These are phyloP conservation scores for Paspalum notatum DNA, from an alignment of 176 grass and related monocot species.

Conservation along the genomic window DNA sequence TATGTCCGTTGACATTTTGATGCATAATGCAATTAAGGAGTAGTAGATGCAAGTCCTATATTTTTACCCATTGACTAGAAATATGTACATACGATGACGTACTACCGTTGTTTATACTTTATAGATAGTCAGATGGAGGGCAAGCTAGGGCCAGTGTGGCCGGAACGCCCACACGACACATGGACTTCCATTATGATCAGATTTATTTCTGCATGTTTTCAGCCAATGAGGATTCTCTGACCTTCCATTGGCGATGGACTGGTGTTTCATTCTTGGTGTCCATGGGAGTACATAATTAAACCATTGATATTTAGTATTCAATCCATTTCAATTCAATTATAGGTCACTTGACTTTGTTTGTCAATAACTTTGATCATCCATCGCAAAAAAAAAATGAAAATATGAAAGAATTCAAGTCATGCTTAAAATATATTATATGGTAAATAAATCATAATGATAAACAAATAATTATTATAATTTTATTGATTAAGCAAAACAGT, in stretches of 20 bases:
- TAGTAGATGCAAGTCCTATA: constrained; percentile 19
- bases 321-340: not conserved
- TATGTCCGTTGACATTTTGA: constrained; percentile 35
- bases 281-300: constrained; percentile 18
- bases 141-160: not conserved
- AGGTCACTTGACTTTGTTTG: not conserved
- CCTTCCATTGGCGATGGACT: not conserved
- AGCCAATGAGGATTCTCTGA: constrained; percentile 42
- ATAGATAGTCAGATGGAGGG: not conserved
- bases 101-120: not conserved
- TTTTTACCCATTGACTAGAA: not conserved
- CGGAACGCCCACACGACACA: constrained; percentile 8
- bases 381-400: no score
- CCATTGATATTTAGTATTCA: not conserved
- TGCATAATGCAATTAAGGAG: not conserved
- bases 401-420: not conserved
- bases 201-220: not conserved
- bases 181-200: not conserved
- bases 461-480: no score
- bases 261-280: not conserved
- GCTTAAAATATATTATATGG: no score
- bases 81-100: not conserved
- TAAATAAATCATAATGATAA: no score
- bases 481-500: no score
- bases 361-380: no score